Base-by-base conservation (phyloP, 208 protist species). In the Acanthamoeba polyphaga region DNA sequence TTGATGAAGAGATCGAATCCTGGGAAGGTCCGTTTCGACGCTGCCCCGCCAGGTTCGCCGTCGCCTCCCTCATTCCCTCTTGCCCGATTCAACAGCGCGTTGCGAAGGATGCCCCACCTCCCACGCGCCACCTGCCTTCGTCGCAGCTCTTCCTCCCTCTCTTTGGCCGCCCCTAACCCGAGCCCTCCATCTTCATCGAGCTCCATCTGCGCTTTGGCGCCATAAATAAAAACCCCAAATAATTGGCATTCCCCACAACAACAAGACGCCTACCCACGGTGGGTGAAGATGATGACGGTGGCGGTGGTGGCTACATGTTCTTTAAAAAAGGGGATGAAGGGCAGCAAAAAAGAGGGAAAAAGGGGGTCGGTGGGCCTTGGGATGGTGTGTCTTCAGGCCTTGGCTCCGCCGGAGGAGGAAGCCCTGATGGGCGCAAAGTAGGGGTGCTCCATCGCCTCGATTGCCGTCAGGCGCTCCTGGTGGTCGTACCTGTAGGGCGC, bases 391-490 rank as follows among this genome's bases (percentile, higher is more conserved):
- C 55, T 60, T 87, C n/a, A 87, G 19, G 49, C 46, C 78, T 60
- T 87, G 24, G 78, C 19, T 15, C 70, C 70, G n/a, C 27, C 68
- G 29, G 78, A 87, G 13, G 78, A 87, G 24, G 78, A 24, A 87
- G 78, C 38, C 27, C 85, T 38, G 62, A 92, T 72, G 38, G 85
- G 85, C 24, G 53, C 85, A 97, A 99, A 99, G 96, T 99, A 99
- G 8, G 99, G 99, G 96, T 99, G 99, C 64, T 98, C 96, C 98
- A 99, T 99, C 0, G 99, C 99, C 96, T 99, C 99, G 64, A 98
- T 94, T 6, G 99, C 99, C 43, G 99, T 99, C 46, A 99, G 97
- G 68, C 99, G 98, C 94, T 99, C 97, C 88, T 98, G 97, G 94
- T 99, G 99, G 96, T 99, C 99, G 96, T 99, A 95, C 19, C 90